Evolutionary conservation across 2,329 filamentous ascomycete species (phyloP), one percentile per base, ranked within the genome.

Genomic region (Monilinia laxa): DNA sequence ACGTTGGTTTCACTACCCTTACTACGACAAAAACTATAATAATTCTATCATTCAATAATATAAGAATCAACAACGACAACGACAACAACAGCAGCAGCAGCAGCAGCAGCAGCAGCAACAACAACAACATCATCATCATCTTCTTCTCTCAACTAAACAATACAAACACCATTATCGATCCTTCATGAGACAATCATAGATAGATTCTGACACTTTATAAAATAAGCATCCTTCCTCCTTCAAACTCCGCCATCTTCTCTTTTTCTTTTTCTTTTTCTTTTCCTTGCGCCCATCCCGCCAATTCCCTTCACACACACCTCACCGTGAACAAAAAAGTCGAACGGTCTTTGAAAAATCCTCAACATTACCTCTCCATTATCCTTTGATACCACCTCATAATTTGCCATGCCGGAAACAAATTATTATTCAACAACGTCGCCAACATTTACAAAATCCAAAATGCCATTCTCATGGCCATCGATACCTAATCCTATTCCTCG

Each of bases 401-500:
- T 63, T 12, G 65, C 66, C 14, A 74, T 74, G 73, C 62, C 72
- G 25, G 72, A 75, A 56, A 51, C 72, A 12, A 70, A 58, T 38
- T 70, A 69, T 57, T 73, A 71, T 66, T 53, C 72, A 49, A 66
- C 70, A 47, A 70, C 45, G 12, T 72, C 75, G 23, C 72, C 73
- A 55, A 71, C 68, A 10, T 76, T 73, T 53, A 70, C 72, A 56
- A 76, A 76, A 67, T 59, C 74, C 40, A 76, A 76, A 57, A 65
- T 77, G 47, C 81, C 81, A 11, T 79, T 82, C 74, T 80, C 81
- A 51, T 80, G 77, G 73, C 78, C 81, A 16, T 80, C 79, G 60
- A 71, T 84, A 73, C 80, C 81, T 65, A 80, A 79, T 76, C 79
- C 84, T 70, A 80, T 90, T 58, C 87, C 88, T 59, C 86, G 89